Evolutionary conservation across 179 eudicot genomes (phyloP).

Genomic region (Silene vulgaris): DNA sequence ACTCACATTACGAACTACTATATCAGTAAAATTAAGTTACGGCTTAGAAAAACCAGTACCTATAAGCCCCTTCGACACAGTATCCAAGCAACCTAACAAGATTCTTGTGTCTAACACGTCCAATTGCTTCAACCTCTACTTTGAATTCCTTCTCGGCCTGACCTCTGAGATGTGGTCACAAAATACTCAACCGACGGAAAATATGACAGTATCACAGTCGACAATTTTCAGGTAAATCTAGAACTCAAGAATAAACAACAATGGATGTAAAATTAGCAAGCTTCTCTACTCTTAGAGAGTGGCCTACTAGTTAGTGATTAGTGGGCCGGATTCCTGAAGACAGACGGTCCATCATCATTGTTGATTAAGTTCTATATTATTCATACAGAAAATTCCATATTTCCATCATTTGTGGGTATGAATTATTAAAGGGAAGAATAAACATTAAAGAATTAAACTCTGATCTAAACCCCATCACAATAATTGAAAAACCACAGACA

Average conservation of each 20-base stretch:
- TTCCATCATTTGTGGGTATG: conserved; percentile 21
- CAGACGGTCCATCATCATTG: conserved; percentile 24
- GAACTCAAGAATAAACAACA: neutral
- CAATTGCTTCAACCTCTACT: conserved; percentile 52
- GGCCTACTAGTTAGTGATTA: conserved; percentile 20
- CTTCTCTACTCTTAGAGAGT: neutral
- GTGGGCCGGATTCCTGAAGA: conserved; percentile 11
- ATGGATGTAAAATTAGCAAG: neutral
- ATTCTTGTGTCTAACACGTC: conserved; percentile 53
- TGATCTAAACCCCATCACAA: conserved; percentile 30
- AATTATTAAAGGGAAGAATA: conserved; percentile 30
- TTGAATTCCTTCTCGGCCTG: conserved; percentile 53
- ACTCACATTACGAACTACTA: conserved; percentile 3
- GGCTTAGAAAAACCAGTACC: conserved; percentile 25
- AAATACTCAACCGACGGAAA: neutral
- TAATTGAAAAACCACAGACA: conserved; percentile 27
- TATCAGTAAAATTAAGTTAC: neutral
- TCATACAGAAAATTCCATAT: conserved; percentile 21
- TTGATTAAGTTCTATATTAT: conserved; percentile 14
- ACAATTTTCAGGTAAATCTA: neutral
- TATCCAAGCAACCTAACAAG: conserved; percentile 50
- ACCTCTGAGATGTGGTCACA: conserved; percentile 33
- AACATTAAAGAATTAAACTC: conserved; percentile 22
- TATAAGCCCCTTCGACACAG: conserved; percentile 52
- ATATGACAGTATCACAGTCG: neutral